Evolutionary conservation across 495 filamentous ascomycete genomes (phyloP), one percentile per base, ranked within the genome.

Genomic region (Aspergillus bertholletiae): DNA sequence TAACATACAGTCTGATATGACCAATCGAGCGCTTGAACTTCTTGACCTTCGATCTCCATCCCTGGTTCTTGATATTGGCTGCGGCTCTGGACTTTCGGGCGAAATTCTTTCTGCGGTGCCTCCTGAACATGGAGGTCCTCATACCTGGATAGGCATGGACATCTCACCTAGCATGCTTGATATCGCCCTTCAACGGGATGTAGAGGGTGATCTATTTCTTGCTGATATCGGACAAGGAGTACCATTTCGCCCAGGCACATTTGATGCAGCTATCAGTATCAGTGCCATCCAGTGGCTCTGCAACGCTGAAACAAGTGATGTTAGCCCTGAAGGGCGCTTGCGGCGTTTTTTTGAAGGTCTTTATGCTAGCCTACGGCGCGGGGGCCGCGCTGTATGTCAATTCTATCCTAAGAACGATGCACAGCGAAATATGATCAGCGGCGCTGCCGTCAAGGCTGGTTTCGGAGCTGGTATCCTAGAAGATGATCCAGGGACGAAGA

Each of bases 201-300:
- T 92, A 2, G 90, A 96, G 34, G 95, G 95, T 1, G 95, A 97
- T 69, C 71, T 98, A 6, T 74, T 98, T 49, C 84, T 97, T 2
- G 88, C 91, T 5, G 94, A 98, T 65, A 93, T 96, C 45, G 94
- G 94, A 0, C 94, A 98, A 65, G 94, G 95, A 2, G 83, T 98
- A 1, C 94, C 95, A 7, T 97, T 98, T 70, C 87, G 94, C 7
- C 80, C 94, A 0, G 94, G 94, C 8, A 82, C 87, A 1, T 97
- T 98, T 68, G 94, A 98, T 71, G 94, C 92, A 6, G 94, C 94
- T 13, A 89, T 98, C 58, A 90, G 85, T 62, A 97, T 98, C 63
- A 88, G 83, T 69, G 94, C 94, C 2, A 88, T 98, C 26, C 94
- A 98, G 68, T 98, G 94, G 94, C 79, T 98, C 5, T 98, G 94